phyloP scores from a whole-genome alignment of 345 rosid species.

The rapeseed (Brassica napus) region Da-Ae NC_063436.1:33072501-33073000 shows the following conservation, averaged over 20 bases:
- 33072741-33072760: neutral
- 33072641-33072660: neutral
- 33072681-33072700: no score
- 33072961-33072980: neutral
- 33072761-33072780: neutral
- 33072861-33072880: no score
- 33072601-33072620: neutral
- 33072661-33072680: no score
- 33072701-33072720: neutral
- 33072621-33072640: neutral
- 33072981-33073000: neutral
- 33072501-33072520: neutral
- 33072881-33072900: no score
- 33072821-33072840: neutral
- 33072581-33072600: neutral
- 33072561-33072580: neutral
- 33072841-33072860: neutral
- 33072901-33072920: no score
- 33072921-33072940: no score
- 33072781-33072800: neutral
- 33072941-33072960: neutral
- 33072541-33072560: neutral
- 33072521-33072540: neutral
- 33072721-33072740: neutral
- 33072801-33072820: neutral